Evolutionary conservation across 768 basidiomycete genomes (phyloP), one percentile per base, ranked within the genome.

Genomic region (Panaeolus papilionaceus): DNA sequence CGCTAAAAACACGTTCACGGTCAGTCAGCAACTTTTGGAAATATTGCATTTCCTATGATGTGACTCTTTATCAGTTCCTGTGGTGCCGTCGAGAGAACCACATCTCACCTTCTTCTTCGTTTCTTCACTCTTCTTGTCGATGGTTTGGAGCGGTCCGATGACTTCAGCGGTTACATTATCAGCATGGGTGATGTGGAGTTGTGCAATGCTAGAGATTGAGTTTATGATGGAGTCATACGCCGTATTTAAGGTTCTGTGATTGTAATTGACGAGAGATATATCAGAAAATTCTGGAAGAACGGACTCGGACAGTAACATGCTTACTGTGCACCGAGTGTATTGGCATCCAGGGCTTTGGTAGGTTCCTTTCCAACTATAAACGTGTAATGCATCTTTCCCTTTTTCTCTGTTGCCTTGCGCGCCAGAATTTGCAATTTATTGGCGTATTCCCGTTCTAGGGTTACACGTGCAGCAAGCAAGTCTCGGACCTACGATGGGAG

Each of bases 391-490:
- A 82, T 82, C 77, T 86, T 92, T 54, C 77, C 79, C 77, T 91
- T 92, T 84, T 88, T 92, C 51, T 95, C 94, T 10, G 81, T 78
- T 1, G 89, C 88, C 74, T 89, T 93, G 76, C 85, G 89, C 8
- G 84, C 83, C 38, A 95, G 76, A 16, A 81, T 76, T 73, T 90
- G 89, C 10, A 95, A 81, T 74, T 92, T 94, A 28, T 78, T 75
- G 0, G 92, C 91, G 74, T 93, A 95, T 75, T 95, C 93, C 63
- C 90, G 87, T 76, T 95, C 94, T 11, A 95, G 79, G 7, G 81
- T 84, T 10, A 81, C 88, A 54, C 89, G 85, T 63, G 90, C 90
- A 49, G 82, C 81, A 73, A 92, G 90, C 62, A 95, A 71, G 54
- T 94, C 92, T 66, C 91, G 87, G 64, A 92, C 85, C 93, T 94